phyloP scores from a whole-genome alignment of 176 grass and related monocot genomes.

The Melocanna baccifera region DNA sequence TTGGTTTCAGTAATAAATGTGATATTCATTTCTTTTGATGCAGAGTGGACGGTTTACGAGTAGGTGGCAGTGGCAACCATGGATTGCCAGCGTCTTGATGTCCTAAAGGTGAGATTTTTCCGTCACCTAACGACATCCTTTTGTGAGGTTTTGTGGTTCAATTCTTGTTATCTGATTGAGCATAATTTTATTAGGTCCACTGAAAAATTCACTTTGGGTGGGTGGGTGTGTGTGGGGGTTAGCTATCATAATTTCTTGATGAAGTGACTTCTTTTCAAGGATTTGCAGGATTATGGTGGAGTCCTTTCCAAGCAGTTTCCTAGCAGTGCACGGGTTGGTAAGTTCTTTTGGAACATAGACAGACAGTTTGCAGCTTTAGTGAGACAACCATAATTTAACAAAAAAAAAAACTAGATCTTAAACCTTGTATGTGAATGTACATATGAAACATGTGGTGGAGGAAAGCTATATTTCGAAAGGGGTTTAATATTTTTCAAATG shows the following conservation, averaged over 20 bases:
- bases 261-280: not conserved
- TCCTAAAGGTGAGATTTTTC: slow-evolving; percentile 62
- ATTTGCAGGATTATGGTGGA: slow-evolving; percentile 70
- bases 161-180: not conserved
- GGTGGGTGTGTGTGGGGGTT: too few relatives aligned
- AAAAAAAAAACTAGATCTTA: not conserved
- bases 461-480: not conserved
- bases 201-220: not conserved
- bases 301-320: slow-evolving; percentile 80
- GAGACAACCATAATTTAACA: not conserved
- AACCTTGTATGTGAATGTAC: not conserved
- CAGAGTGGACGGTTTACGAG: slow-evolving; percentile 97
- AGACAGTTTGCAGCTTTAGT: slow-evolving; percentile 23
- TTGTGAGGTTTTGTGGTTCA: not conserved
- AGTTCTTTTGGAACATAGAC: slow-evolving; percentile 24
- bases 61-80: slow-evolving; percentile 83
- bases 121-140: not conserved
- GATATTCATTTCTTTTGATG: slow-evolving; percentile 29
- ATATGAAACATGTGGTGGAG: not conserved
- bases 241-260: slow-evolving; percentile 2
- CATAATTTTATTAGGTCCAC: not conserved
- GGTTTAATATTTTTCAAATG: not conserved
- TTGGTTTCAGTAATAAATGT: not conserved
- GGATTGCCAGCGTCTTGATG: slow-evolving; percentile 88
- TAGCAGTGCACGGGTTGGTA: slow-evolving; percentile 66